phyloP scores from a whole-genome alignment of 148 eudicot genomes.

The Chenopodium album region DNA sequence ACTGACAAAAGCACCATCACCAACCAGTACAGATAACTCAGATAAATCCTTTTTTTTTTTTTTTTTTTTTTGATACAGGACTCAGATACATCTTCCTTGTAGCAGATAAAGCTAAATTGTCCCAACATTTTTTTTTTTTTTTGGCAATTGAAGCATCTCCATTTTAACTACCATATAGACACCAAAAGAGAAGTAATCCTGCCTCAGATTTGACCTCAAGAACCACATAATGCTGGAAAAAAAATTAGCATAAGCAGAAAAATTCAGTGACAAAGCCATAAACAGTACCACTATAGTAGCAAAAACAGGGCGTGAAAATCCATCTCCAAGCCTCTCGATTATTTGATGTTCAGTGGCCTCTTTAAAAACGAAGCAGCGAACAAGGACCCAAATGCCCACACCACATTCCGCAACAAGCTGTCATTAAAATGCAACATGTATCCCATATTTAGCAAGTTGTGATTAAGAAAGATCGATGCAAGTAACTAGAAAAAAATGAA shows the following conservation, averaged over 20 bases:
- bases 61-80: neutral
- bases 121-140: neutral
- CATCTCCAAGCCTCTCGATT: conserved; percentile 79
- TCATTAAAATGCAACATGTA: conserved; percentile 4
- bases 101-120: neutral
- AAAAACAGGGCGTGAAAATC: conserved; percentile 80
- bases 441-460: neutral
- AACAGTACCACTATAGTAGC: conserved; percentile 78
- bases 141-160: neutral
- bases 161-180: neutral
- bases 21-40: neutral
- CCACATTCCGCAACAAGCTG: conserved; percentile 86
- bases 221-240: neutral
- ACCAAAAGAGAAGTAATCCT: neutral
- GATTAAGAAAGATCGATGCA: neutral
- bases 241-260: conserved; percentile 5
- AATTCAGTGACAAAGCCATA: conserved; percentile 12
- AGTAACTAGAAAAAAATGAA: neutral
- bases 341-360: conserved; percentile 60
- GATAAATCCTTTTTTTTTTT: too few species aligned
- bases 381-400: conserved; percentile 79
- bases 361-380: conserved; percentile 68
- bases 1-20: neutral
- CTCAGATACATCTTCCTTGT: neutral
- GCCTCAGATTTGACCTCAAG: neutral